Evolutionary conservation across 345 rosid species (phyloP), one percentile per base, ranked within the genome.

Genomic region (Laguncularia racemosa): DNA sequence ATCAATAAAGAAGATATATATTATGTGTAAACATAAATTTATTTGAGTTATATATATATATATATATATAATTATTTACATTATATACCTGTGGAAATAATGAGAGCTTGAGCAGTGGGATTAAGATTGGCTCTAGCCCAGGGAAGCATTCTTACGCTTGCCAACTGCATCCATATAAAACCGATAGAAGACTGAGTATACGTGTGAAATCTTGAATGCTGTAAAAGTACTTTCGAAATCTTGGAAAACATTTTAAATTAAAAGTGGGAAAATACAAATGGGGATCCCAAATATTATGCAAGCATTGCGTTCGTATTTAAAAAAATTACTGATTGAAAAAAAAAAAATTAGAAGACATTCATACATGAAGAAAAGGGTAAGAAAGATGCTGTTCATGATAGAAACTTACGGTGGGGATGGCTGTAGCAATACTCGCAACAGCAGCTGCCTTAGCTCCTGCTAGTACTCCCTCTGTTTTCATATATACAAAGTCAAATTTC

Each of bases 41-140:
- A 55, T 38, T 11, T 14, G 20, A 33, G 44, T 16, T 12, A 14
- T n/a, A 6, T 8, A 7, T 33, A 7, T 33, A 6, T n/a, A n/a
- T 33, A 26, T 20, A 20, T 6, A 9, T 14, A 7, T 33, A 33
- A 33, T 33, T 26, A 26, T 26, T 2, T 26, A 26, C 6, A 26
- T 26, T 26, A 26, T 26, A 6, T 33, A 81, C 88, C 88, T 63
- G 89, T 73, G 57, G 93, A 89, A 58, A 92, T 63, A 49, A 92
- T 80, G 58, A 92, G 98, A 66, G 98, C 98, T 68, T 92, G 98
- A 61, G 96, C 98, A 16, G 96, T 81, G 77, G 70, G 88, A 69
- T 89, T 92, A 48, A 92, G 91, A 71, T 89, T 77, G 50, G 84
- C 85, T 57, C 81, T 92, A 1, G 96, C 98, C 98, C 96, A 84